Evolutionary conservation across 2,329 filamentous ascomycete species (phyloP).

Genomic region (Periglandula ipomoeae): DNA sequence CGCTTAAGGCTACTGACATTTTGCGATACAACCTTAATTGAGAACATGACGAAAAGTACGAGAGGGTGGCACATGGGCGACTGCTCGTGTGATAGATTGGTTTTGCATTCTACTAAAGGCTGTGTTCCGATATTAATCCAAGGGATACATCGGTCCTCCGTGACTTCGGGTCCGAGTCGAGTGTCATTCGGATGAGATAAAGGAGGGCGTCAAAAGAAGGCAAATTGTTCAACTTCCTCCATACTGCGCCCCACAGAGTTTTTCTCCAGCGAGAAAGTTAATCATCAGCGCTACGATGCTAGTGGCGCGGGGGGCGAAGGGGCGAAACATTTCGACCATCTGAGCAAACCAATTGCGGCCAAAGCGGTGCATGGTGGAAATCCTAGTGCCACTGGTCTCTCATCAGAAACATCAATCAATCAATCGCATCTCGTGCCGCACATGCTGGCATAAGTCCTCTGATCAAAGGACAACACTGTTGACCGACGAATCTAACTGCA

Average conservation of each 20-base stretch:
- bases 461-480: background rate
- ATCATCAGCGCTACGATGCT: background rate
- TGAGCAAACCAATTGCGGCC: background rate
- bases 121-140: background rate
- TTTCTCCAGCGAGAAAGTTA: background rate
- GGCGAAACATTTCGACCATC: background rate
- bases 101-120: background rate
- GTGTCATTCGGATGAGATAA: slow-evolving; percentile 5
- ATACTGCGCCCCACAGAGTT: background rate
- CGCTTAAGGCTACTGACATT: background rate
- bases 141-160: background rate
- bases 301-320: background rate
- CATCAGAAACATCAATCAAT: background rate
- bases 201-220: background rate
- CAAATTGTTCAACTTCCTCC: background rate
- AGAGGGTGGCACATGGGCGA: background rate
- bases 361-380: background rate
- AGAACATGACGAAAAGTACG: background rate
- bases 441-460: no score
- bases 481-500: background rate
- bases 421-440: background rate
- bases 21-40: background rate
- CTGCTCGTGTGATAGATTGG: background rate
- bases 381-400: background rate
- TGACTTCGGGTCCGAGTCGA: slow-evolving; percentile 7